A percentile compares a stretch with the other conserved stretches of the same genome.
Evolutionary conservation across 148 eudicot genomes (phyloP).

Genomic region (Spergularia marina): DNA sequence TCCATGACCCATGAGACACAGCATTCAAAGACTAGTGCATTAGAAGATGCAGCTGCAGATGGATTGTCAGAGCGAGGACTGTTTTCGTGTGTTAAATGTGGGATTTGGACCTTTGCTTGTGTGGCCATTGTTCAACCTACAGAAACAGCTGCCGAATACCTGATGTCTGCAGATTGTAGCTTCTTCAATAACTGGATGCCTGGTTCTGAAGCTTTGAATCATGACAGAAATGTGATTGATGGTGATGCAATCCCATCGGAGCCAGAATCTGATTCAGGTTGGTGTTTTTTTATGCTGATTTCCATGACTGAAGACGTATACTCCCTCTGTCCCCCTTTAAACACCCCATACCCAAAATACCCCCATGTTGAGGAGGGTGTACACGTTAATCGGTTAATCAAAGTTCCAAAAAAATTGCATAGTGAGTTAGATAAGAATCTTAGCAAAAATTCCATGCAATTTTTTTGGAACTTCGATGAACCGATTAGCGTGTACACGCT

Average conservation of each 20-base stretch:
- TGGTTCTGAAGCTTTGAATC: slow-evolving; percentile 35
- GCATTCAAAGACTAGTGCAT: slow-evolving; percentile 32
- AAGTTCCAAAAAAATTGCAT: no score
- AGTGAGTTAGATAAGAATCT: no score
- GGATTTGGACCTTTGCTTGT: slow-evolving; percentile 91
- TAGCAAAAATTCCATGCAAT: no score
- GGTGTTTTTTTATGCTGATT: slow-evolving; percentile 2
- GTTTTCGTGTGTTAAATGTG: slow-evolving; percentile 96
- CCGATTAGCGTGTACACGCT: no score
- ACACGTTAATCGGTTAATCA: no score
- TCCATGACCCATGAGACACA: slow-evolving; percentile 21
- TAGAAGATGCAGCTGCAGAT: slow-evolving; percentile 42
- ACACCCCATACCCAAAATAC: no score
- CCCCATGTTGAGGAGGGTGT: no score
- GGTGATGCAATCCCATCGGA: slow-evolving; percentile 29
- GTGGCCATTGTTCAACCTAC: slow-evolving; percentile 85
- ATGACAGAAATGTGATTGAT: slow-evolving; percentile 29
- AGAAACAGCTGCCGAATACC: slow-evolving; percentile 64
- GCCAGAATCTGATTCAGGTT: slow-evolving; percentile 53
- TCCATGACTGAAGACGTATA: neutral
- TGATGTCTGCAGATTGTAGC: slow-evolving; percentile 75
- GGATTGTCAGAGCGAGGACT: slow-evolving; percentile 58
- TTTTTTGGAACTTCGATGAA: no score
- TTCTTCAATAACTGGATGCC: slow-evolving; percentile 41
- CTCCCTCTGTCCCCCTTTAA: no score